phyloP scores from a whole-genome alignment of 108 stramenopile species.

The Cyclotella baltica region DNA sequence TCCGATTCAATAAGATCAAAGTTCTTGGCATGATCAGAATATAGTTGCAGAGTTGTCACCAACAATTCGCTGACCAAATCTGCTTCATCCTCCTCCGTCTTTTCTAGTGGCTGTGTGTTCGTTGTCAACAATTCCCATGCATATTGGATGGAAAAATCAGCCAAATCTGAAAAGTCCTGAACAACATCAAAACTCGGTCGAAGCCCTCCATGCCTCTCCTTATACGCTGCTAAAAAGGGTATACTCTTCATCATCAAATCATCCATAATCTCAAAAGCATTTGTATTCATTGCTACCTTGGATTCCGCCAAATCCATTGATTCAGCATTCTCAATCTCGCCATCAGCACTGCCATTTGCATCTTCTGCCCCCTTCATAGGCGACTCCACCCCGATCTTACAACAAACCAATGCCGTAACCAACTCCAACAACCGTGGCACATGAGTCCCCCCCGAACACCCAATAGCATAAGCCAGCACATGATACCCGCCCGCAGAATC shows the following conservation, averaged over 20 bases:
- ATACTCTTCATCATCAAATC: conserved; percentile 77
- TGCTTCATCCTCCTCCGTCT: conserved; percentile 27
- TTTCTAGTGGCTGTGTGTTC: conserved; percentile 16
- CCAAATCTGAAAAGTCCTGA: conserved; percentile 44
- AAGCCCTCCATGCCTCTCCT: conserved; percentile 53
- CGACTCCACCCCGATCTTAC: conserved; percentile 48
- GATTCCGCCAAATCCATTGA: conserved; percentile 45
- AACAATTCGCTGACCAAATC: conserved; percentile 74
- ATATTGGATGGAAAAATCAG: conserved; percentile 60
- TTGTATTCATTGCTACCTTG: conserved; percentile 68
- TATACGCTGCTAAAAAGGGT: conserved; percentile 67
- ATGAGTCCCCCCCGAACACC: conserved; percentile 67
- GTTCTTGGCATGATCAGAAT: conserved; percentile 91
- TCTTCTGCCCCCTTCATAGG: conserved; percentile 30
- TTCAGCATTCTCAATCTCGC: conserved; percentile 1
- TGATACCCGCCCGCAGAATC: conserved; percentile 90
- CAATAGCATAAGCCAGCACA: conserved; percentile 80
- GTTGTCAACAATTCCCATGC: conserved; percentile 50
- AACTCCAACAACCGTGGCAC: conserved; percentile 84
- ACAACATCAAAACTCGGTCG: conserved; percentile 49
- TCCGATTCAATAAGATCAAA: conserved; percentile 87
- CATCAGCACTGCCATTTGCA: conserved; percentile 20
- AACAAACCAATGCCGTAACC: conserved; percentile 70
- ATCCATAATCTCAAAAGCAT: conserved; percentile 82
- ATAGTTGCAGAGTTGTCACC: conserved; percentile 86